Base-by-base conservation (phyloP, 1,284 basidiomycete genomes). In the Tilletia setariae region DNA sequence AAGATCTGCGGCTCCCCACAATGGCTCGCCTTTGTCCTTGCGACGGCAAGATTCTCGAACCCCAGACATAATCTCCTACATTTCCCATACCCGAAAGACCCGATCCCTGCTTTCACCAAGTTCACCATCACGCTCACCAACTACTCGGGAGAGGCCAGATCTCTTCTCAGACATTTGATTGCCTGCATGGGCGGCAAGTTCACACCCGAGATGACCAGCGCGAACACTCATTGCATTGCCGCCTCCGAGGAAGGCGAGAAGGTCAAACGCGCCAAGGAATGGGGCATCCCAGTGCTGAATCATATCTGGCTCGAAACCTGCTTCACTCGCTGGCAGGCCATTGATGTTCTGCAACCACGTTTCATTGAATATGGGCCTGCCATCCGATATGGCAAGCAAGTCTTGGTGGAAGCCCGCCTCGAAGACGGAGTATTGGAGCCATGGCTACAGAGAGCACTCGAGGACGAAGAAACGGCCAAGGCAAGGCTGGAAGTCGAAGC, bases 291-390 rank as follows among this genome's bases (percentile, higher is more conserved):
- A 0, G 85, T 94, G 68, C 90, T 94, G 15, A 94, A 93, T 74
- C 93, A 95, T 76, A 86, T 87, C 0, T 95, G 92, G 91, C 85
- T 95, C 6, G 93, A 94, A 79, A 91, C 92, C 72, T 94, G 91
- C 80, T 91, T 93, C 76, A 83, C 88, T 21, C 86, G 88, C 63
- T 94, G 92, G 92, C 85, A 86, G 23, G 56, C 67, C 40, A 63
- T 77, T 16, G 56, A 61, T 35, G 56, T 61, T 3, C 56, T 61
- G 30, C 56, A 61, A 30, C 28, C 28, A 30, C 25, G 56, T 3
- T 61, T 61, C n/a, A 61, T 13, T 30, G 56, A 61, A 30, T 61
- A 35, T 19, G 56, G 56, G 4, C 56, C 56, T 16, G 56, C 56
- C 30, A 61, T 61, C 4, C 25, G 28, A 30, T 61, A 61, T 30